Percentiles rank a stretch among this genome's conserved stretches.
Evolutionary conservation across 2,329 filamentous ascomycete species (phyloP).

Genomic region (Alternaria conjuncta): DNA sequence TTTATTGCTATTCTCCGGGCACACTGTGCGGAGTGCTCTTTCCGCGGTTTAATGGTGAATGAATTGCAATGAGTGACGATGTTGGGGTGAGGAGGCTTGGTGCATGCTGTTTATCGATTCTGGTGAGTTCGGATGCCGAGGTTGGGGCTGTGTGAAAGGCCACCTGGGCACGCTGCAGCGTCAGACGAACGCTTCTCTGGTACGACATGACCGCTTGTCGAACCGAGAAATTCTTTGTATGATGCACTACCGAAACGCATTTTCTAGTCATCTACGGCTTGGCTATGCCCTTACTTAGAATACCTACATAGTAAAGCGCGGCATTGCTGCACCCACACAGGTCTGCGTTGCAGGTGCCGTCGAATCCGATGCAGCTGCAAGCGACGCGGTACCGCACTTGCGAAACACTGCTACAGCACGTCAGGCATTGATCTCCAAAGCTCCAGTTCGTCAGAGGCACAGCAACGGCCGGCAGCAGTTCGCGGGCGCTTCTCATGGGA

Average conservation of each 20-base stretch:
- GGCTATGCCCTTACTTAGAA: conserved; percentile 25
- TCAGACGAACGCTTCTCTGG: conserved; percentile 15
- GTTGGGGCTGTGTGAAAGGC: conserved; percentile 22
- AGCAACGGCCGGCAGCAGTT: conserved; percentile 17
- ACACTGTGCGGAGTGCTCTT: conserved; percentile 51
- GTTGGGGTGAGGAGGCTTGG: conserved; percentile 5
- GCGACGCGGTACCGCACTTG: not conserved
- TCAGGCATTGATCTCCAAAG: not conserved
- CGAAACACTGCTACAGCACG: not conserved
- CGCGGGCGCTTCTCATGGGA: conserved; percentile 24
- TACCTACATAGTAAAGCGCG: conserved; percentile 11
- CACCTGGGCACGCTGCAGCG: conserved; percentile 1
- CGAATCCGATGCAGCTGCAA: conserved; percentile 1
- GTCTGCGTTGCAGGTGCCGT: conserved; percentile 9
- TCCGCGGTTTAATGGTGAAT: conserved; percentile 51
- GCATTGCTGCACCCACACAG: conserved; percentile 1
- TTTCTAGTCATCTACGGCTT: conserved; percentile 7
- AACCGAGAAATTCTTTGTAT: not conserved
- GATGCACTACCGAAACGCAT: conserved; percentile 1
- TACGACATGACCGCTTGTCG: conserved; percentile 7
- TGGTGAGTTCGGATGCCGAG: conserved; percentile 24
- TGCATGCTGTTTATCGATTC: conserved; percentile 21
- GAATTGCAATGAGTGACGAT: conserved; percentile 45
- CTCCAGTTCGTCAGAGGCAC: conserved; percentile 10
- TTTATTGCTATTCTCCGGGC: conserved; percentile 40